Percentiles rank a stretch among this genome's conserved stretches.
These are phyloP conservation scores for Tremellales sp. DNA, from an alignment of 1,284 basidiomycete genomes.

Conservation along the genomic window DNA sequence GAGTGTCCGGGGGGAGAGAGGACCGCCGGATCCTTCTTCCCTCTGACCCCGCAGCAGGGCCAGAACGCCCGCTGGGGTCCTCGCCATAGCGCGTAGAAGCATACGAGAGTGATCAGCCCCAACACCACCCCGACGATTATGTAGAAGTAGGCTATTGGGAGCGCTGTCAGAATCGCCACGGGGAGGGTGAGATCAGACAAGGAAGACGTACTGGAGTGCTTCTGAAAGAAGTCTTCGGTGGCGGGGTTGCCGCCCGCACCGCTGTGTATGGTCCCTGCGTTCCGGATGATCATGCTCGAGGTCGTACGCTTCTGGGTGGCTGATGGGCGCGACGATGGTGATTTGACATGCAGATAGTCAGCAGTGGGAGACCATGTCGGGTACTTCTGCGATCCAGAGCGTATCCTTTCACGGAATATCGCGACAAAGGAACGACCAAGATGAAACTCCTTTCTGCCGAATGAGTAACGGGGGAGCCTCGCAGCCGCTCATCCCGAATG, in stretches of 20 bases:
- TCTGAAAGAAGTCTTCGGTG: not conserved
- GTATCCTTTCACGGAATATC: not conserved
- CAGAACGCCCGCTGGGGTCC: slow-evolving; percentile 8
- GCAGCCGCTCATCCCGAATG: too few relatives aligned
- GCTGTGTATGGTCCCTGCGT: too few relatives aligned
- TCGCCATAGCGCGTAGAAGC: slow-evolving; percentile 18
- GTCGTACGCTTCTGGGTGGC: not conserved
- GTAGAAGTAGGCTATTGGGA: slow-evolving; percentile 4
- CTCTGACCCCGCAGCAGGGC: too few relatives aligned
- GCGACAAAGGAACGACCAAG: too few relatives aligned
- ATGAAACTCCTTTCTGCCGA: too few relatives aligned
- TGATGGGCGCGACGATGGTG: not conserved
- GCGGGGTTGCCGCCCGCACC: not conserved
- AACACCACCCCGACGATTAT: slow-evolving; percentile 6
- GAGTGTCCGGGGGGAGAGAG: too few relatives aligned
- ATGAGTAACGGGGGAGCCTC: too few relatives aligned
- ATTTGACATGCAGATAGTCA: not conserved
- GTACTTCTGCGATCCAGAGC: not conserved
- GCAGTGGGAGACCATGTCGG: not conserved
- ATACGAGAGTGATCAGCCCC: slow-evolving; percentile 6
- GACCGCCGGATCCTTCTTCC: too few relatives aligned
- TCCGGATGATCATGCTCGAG: not conserved
- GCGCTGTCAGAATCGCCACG: not conserved
- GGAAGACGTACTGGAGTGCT: slow-evolving; percentile 6
- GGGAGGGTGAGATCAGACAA: not conserved